Base-by-base conservation (phyloP, 768 basidiomycete genomes). In the Naganishia randhawae region DNA sequence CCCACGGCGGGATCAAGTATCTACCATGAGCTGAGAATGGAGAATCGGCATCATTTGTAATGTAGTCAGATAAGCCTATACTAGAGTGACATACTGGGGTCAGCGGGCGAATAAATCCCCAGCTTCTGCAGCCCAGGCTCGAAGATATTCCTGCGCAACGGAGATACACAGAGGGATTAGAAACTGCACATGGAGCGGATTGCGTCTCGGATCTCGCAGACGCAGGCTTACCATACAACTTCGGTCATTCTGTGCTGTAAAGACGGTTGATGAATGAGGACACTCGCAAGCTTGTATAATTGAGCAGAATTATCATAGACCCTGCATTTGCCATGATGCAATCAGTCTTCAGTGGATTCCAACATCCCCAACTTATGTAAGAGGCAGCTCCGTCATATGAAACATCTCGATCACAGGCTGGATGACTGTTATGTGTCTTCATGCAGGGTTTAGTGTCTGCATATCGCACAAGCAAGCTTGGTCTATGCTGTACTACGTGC, bases 1-100 rank as follows among this genome's bases (percentile, higher is more conserved):
- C 69, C 61, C 79, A 76, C n/a, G 71, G 72, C 3, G 75, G 74
- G 9, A 77, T 66, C 2, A 73, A 67, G 54, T 77, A 82, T 41
- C 81, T 73, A 8, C 81, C 81, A 66, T 80, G 79, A 0, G 81
- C 57, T 61, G 45, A 13, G 7, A 22, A 73, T 74, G 29, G 6
- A 32, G 45, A 64, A n/a, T 45, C 61, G 39, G 11, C 66, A 51
- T 69, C 67, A 27, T 17, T 10, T 39, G 48, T 5, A 22, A 22
- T 17, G 54, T 19, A 57, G 32, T 11, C 37, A 27, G 35, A 35
- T 25, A 27, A 53, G 51, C 7, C 22, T 9, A 53, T 25, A 22
- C 22, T 7, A 6, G 54, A 33, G 14, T 7, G 37, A 61, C 57
- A 22, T 25, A 61, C 57, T 81, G 2, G 79, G 76, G 68, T 81